Conservation (phyloP, 805 yeast species). For the Yamadazyma phyllophila region DNA sequence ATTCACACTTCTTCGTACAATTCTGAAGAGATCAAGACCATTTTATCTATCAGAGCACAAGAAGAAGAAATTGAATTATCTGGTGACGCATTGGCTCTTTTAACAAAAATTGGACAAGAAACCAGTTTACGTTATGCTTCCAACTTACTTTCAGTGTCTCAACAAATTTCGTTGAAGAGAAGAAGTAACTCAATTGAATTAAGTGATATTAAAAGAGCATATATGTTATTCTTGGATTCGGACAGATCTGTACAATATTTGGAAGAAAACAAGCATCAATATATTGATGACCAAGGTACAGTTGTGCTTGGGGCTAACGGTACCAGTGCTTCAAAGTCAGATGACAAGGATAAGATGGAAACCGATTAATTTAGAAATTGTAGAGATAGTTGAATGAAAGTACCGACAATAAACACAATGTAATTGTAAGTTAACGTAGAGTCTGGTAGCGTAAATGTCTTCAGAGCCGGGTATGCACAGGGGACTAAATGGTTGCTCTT, state of each 20-base stretch:
- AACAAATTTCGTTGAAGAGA: conserved; percentile 80
- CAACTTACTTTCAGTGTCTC: conserved; percentile 86
- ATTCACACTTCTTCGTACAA: conserved; percentile 80
- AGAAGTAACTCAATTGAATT: conserved; percentile 69
- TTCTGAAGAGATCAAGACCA: conserved; percentile 81
- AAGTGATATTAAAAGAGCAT: conserved; percentile 82
- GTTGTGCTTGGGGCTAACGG: conserved; percentile 51
- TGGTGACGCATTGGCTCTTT: conserved; percentile 78
- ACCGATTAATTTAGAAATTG: conserved; percentile 19
- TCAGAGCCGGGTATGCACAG: too few relatives aligned
- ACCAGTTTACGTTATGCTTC: conserved; percentile 91
- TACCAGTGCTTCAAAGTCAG: not conserved
- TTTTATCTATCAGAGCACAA: conserved; percentile 83
- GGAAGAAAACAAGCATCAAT: conserved; percentile 63
- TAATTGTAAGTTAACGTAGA: not conserved
- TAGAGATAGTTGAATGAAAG: conserved; percentile 3
- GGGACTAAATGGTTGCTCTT: too few relatives aligned
- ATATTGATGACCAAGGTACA: conserved; percentile 75
- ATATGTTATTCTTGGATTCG: conserved; percentile 82
- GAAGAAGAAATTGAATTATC: conserved; percentile 89
- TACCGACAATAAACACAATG: not conserved
- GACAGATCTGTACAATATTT: conserved; percentile 85
- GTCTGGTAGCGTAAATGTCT: too few relatives aligned
- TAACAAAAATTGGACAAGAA: conserved; percentile 86
- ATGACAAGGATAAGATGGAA: conserved; percentile 36